A percentile compares a stretch with the other conserved stretches of the same genome.
Conservation (phyloP, 169 alveolate species). For the Plasmodium fragile region DNA sequence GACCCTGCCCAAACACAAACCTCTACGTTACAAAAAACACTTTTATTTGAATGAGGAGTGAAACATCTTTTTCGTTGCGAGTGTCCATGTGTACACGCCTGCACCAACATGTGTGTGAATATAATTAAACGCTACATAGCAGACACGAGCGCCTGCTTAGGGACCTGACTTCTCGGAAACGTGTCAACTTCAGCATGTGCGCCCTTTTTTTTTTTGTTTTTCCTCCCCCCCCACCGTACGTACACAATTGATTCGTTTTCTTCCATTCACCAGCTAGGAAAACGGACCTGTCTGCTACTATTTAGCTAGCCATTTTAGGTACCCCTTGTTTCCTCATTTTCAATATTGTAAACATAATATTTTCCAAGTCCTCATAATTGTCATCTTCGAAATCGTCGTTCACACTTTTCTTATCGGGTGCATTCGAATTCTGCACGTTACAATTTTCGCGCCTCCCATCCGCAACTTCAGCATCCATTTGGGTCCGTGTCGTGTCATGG, state of each 20-base stretch:
- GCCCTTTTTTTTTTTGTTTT: neutral
- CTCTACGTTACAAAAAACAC: neutral
- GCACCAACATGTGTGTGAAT: neutral
- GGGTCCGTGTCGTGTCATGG: neutral
- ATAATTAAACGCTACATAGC: neutral
- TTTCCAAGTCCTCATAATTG: slow-evolving; percentile 64
- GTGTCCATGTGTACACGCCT: neutral
- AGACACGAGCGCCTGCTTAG: neutral
- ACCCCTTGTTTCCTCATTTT: slow-evolving; percentile 30
- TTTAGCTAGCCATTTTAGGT: neutral
- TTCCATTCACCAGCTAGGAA: neutral
- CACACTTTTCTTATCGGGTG: slow-evolving; percentile 3
- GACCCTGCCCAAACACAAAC: neutral
- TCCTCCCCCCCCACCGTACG: too few species aligned
- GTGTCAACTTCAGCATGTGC: neutral
- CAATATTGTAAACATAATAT: slow-evolving; percentile 67
- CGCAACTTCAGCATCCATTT: neutral
- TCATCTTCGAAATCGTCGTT: slow-evolving; percentile 46
- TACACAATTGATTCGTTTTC: too few species aligned
- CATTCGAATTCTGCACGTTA: neutral
- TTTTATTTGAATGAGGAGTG: neutral
- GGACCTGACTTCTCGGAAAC: neutral
- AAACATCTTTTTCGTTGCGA: neutral
- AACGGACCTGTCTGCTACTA: neutral
- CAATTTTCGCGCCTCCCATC: neutral